Conservation (phyloP, 148 eudicot species). For the Silene uniflora region DNA sequence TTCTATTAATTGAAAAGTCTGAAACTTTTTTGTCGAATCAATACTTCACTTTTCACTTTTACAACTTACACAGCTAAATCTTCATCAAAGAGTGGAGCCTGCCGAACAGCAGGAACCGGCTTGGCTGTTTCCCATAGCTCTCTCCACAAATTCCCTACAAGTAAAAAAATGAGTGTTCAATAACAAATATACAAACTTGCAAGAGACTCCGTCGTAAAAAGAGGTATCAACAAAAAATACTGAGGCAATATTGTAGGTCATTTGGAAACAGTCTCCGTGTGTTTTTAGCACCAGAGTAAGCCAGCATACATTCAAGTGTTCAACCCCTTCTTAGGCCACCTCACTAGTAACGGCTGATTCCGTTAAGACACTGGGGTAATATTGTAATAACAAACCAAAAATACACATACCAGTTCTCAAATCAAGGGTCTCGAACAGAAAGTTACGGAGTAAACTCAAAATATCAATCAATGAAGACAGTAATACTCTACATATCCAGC, state of each 20-base stretch:
- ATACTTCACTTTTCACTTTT: background rate
- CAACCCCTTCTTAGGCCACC: background rate
- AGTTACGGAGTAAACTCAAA: background rate
- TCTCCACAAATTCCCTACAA: conserved; percentile 89
- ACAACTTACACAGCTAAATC: conserved; percentile 84
- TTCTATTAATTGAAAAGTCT: conserved; percentile 17
- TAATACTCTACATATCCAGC: background rate
- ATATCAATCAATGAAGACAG: background rate
- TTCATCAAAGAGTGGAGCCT: conserved; percentile 86
- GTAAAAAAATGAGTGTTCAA: background rate
- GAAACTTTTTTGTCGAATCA: background rate
- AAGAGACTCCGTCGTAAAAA: background rate
- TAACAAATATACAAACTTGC: background rate
- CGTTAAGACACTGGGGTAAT: background rate
- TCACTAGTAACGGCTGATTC: background rate
- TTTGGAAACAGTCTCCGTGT: too few species aligned
- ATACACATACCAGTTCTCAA: background rate
- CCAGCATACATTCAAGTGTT: too few species aligned
- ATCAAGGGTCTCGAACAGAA: background rate
- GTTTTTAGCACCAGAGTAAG: background rate
- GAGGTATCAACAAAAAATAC: too few species aligned
- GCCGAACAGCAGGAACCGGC: conserved; percentile 87
- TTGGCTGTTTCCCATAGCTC: conserved; percentile 97
- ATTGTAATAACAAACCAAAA: background rate
- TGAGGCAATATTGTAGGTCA: too few species aligned